phyloP scores from a whole-genome alignment of 192 early-diverging fungal genomes.

The Backusella macrospora region DNA sequence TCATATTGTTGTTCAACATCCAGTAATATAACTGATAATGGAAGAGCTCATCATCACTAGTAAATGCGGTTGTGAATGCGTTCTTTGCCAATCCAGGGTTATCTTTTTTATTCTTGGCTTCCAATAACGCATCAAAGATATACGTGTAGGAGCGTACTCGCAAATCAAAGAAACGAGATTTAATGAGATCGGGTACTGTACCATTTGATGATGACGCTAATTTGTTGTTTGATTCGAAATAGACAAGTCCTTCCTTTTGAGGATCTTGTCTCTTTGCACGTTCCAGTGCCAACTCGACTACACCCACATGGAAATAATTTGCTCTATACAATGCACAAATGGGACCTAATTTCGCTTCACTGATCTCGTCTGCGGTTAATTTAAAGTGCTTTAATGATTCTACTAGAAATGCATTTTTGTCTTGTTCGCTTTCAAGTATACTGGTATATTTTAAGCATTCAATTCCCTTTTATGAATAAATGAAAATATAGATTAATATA shows the following conservation, averaged over 20 bases:
- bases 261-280: conserved; percentile 33
- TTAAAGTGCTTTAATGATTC: conserved; percentile 28
- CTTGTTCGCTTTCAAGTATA: conserved; percentile 13
- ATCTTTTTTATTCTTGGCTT: background rate
- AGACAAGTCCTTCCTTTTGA: conserved; percentile 18
- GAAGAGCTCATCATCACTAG: conserved; percentile 27
- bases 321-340: conserved; percentile 26
- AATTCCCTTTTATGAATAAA: conserved; percentile 25
- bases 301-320: conserved; percentile 25
- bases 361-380: conserved; percentile 24
- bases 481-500: background rate
- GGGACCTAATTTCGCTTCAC: conserved; percentile 9
- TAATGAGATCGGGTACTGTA: background rate
- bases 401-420: conserved; percentile 10
- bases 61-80: conserved; percentile 20
- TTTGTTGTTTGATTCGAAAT: conserved; percentile 10
- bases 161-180: conserved; percentile 22
- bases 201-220: background rate
- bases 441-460: conserved; percentile 25
- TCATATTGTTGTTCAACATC: conserved; percentile 20
- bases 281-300: conserved; percentile 32
- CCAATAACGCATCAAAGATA: background rate
- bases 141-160: background rate
- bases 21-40: conserved; percentile 40
- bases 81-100: background rate